Percentiles rank a stretch among this genome's conserved stretches.
phyloP scores from a whole-genome alignment of 208 protist species.

The Leishmania lainsoni region DNA sequence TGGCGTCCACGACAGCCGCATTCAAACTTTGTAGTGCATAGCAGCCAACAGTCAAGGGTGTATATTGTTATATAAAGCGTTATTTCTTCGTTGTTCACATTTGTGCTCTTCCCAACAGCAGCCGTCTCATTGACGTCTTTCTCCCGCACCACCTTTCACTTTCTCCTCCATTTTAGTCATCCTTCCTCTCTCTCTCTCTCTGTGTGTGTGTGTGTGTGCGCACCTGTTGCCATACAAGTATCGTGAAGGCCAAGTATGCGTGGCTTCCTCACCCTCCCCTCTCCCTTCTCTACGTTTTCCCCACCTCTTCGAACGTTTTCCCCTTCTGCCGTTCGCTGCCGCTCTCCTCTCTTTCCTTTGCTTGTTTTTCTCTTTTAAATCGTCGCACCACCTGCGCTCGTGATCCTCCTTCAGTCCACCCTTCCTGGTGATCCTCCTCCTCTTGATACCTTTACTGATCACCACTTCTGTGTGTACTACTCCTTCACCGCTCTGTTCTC shows the following conservation, averaged over 20 bases:
- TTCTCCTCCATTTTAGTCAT: not conserved
- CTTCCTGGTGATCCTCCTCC: not conserved
- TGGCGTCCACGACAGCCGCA: not conserved
- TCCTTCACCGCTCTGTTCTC: not conserved
- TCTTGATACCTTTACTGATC: not conserved
- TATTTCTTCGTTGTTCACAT: not conserved
- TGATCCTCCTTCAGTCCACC: no score
- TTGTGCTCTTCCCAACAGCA: not conserved
- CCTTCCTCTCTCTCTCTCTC: not conserved
- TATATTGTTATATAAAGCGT: not conserved
- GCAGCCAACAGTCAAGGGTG: not conserved
- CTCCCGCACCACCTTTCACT: not conserved
- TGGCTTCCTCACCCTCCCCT: not conserved
- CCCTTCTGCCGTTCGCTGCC: not conserved
- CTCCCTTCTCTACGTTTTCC: not conserved
- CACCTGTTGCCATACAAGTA: not conserved
- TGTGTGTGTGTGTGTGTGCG: not conserved
- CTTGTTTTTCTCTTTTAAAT: not conserved
- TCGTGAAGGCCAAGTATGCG: not conserved
- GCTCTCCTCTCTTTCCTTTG: not conserved
- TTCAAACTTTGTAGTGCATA: not conserved
- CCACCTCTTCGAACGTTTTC: not conserved
- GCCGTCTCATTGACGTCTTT: not conserved
- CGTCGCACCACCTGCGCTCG: not conserved
- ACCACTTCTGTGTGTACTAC: not conserved